Evolutionary conservation across 805 yeast species (phyloP).

Genomic region (Saccharomyces eubayanus): DNA sequence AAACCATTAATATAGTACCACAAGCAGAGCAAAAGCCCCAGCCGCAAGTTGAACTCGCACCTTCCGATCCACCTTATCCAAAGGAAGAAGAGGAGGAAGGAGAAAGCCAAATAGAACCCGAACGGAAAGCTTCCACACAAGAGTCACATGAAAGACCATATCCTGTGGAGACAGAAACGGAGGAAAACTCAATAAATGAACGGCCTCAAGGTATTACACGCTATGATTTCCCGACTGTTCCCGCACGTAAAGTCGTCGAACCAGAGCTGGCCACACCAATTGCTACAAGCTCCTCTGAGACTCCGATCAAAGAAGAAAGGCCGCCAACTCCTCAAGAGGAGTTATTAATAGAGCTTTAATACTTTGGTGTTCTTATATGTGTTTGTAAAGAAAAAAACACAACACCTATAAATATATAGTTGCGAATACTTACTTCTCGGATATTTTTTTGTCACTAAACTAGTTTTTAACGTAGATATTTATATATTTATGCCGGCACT

Average conservation of each 20-base stretch:
- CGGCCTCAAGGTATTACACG: conserved; percentile 27
- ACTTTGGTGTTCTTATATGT: neutral
- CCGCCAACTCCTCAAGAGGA: conserved; percentile 14
- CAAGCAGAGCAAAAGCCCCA: neutral
- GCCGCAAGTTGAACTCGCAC: conserved; percentile 2
- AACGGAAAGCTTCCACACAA: neutral
- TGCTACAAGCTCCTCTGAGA: neutral
- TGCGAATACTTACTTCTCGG: neutral
- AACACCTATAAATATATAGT: neutral
- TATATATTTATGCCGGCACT: neutral
- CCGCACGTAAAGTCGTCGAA: conserved; percentile 22
- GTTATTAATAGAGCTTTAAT: conserved; percentile 26
- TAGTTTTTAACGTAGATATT: neutral
- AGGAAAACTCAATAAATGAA: neutral
- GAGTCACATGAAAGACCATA: conserved; percentile 12
- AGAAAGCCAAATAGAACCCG: neutral
- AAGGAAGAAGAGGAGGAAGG: conserved; percentile 11
- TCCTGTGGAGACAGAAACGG: conserved; percentile 12
- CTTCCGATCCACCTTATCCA: conserved; percentile 28
- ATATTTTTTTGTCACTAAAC: neutral
- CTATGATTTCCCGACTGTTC: conserved; percentile 37
- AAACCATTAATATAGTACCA: neutral
- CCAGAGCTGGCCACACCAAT: neutral
- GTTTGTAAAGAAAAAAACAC: neutral
- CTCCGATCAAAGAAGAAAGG: conserved; percentile 1